phyloP scores from a whole-genome alignment of 2,329 filamentous ascomycete genomes.

The Fusarium sp. region DNA sequence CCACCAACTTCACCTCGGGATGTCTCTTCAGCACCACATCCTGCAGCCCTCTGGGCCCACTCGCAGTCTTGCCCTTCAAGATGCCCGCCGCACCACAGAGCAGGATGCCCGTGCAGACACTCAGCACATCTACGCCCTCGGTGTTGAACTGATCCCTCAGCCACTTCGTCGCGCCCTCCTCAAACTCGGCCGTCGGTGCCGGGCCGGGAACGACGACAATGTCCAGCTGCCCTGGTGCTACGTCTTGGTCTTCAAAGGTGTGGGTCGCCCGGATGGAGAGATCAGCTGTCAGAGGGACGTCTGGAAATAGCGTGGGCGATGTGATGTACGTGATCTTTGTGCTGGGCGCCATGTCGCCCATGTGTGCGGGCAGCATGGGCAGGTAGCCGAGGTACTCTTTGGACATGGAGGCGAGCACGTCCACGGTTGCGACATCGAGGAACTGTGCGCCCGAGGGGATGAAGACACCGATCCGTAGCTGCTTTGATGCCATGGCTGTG shows the following conservation, averaged over 20 bases:
- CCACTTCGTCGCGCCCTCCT: constrained; percentile 58
- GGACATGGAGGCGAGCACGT: constrained; percentile 64
- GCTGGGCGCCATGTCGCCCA: constrained; percentile 60
- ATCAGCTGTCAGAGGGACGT: constrained; percentile 60
- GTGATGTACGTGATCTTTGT: constrained; percentile 65
- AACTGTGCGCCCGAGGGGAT: constrained; percentile 63
- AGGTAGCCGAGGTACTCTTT: constrained; percentile 60
- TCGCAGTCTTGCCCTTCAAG: constrained; percentile 61
- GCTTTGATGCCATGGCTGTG: constrained; percentile 34
- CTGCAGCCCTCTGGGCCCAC: constrained; percentile 64
- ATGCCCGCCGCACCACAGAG: constrained; percentile 66
- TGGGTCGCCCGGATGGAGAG: constrained; percentile 59
- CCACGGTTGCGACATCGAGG: constrained; percentile 66
- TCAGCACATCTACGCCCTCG: constrained; percentile 63
- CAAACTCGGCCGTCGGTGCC: constrained; percentile 56
- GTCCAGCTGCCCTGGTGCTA: constrained; percentile 67
- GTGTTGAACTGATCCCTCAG: constrained; percentile 58
- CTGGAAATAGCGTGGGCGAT: constrained; percentile 52
- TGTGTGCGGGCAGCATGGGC: constrained; percentile 53
- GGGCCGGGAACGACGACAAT: constrained; percentile 67
- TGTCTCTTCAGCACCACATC: constrained; percentile 56
- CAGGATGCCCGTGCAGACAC: constrained; percentile 67
- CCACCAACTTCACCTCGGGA: constrained; percentile 59
- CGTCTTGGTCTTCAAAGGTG: constrained; percentile 61
- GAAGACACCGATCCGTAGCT: constrained; percentile 66